A percentile compares a stretch with the other conserved stretches of the same genome.
Conservation (phyloP, 768 basidiomycete species). For the Hericium alpestre region DNA sequence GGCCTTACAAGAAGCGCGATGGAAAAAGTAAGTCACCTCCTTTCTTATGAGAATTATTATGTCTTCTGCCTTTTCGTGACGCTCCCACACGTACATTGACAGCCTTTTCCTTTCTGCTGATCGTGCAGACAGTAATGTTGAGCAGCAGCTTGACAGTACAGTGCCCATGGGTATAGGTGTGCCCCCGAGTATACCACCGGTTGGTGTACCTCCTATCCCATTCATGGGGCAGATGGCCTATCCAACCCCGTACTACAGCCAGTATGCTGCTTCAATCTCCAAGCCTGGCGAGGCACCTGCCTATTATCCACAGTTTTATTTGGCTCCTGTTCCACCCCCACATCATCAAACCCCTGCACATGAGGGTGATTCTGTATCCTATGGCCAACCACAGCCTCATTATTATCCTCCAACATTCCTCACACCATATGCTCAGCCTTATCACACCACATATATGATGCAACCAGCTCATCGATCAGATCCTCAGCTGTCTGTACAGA, state of each 20-base stretch:
- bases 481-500: conserved; percentile 11
- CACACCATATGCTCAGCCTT: conserved; percentile 36
- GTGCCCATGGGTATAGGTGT: conserved; percentile 19
- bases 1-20: conserved; percentile 94
- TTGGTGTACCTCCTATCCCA: conserved; percentile 33
- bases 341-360: conserved; percentile 26
- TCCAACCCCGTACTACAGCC: conserved; percentile 44
- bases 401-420: conserved; percentile 40
- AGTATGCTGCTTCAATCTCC: conserved; percentile 37
- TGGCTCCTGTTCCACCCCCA: conserved; percentile 26
- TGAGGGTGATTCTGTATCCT: conserved; percentile 21
- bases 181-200: conserved; percentile 24
- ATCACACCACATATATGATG: conserved; percentile 37
- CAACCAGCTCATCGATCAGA: conserved; percentile 24
- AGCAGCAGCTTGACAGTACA: conserved; percentile 30
- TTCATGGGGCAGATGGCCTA: conserved; percentile 45
- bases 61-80: background rate
- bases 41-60: conserved; percentile 2
- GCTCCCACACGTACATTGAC: conserved; percentile 14
- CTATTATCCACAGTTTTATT: conserved; percentile 42
- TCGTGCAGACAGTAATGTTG: conserved; percentile 49
- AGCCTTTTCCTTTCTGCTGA: conserved; percentile 17
- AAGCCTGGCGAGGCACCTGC: conserved; percentile 43
- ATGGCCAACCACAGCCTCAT: conserved; percentile 28
- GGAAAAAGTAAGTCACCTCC: conserved; percentile 55